A percentile compares a stretch with the other conserved stretches of the same genome.
phyloP scores from a whole-genome alignment of 163 green algal species.

The Chloromonas sp. region DNA sequence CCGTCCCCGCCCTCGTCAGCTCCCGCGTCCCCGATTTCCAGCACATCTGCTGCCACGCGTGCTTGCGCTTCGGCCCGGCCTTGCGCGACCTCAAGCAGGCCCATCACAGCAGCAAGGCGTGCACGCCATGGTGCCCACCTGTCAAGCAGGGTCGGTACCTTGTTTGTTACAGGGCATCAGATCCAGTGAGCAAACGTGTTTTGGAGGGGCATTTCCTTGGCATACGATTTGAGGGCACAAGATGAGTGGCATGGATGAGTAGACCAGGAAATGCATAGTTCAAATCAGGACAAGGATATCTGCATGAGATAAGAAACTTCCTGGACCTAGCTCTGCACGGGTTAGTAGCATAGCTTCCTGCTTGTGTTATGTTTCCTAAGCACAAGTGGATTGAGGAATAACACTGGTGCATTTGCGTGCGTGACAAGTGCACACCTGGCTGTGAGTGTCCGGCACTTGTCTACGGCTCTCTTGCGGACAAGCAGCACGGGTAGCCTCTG shows the following conservation, averaged over 20 bases:
- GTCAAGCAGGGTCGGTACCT: background rate
- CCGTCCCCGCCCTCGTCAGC: background rate
- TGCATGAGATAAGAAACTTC: too few relatives aligned
- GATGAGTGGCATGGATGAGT: too few relatives aligned
- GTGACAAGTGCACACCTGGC: background rate
- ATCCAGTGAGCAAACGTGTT: too few relatives aligned
- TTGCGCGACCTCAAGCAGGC: slow-evolving; percentile 24
- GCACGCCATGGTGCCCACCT: slow-evolving; percentile 43
- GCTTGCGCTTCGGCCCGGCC: background rate
- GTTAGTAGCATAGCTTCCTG: background rate
- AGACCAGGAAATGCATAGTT: too few relatives aligned
- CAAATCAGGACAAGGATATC: too few relatives aligned
- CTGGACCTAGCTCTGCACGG: too few relatives aligned
- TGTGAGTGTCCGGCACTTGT: slow-evolving; percentile 2
- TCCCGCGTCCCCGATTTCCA: background rate
- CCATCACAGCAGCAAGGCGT: slow-evolving; percentile 38
- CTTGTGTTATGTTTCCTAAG: background rate
- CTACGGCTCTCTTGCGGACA: slow-evolving; percentile 24
- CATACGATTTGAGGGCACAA: too few relatives aligned
- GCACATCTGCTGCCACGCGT: slow-evolving; percentile 1
- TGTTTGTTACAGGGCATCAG: background rate
- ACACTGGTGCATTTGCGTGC: too few relatives aligned
- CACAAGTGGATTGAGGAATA: background rate
- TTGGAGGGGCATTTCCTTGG: too few relatives aligned
- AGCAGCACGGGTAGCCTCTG: slow-evolving; percentile 40